Percentiles rank a stretch among this genome's conserved stretches.
Evolutionary conservation across 1,284 basidiomycete species (phyloP).

Genomic region (Pholiota adiposa): DNA sequence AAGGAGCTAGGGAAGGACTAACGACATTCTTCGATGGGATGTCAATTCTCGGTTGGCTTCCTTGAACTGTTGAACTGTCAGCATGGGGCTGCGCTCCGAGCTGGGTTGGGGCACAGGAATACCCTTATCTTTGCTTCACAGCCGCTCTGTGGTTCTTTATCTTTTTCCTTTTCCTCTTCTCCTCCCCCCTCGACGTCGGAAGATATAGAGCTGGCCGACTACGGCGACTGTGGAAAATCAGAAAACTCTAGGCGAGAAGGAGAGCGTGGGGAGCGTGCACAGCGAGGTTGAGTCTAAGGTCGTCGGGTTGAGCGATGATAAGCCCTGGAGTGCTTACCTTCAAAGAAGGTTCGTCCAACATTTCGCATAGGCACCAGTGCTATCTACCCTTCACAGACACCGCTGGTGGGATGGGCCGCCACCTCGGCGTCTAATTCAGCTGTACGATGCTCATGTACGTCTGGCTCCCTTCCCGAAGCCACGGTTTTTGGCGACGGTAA

Average conservation of each 20-base stretch:
- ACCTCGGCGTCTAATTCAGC: conserved; percentile 51
- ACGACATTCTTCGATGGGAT: background rate
- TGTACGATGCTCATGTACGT: conserved; percentile 49
- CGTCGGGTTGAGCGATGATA: conserved; percentile 2
- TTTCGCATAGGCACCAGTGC: background rate
- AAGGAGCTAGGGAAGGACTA: background rate
- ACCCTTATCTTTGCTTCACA: background rate
- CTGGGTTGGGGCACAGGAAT: too few relatives aligned
- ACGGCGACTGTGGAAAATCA: background rate
- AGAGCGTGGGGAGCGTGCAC: background rate
- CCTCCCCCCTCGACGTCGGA: background rate
- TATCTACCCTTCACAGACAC: conserved; percentile 32
- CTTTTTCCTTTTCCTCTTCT: background rate
- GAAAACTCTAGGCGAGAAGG: conserved; percentile 6
- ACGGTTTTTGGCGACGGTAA: conserved; percentile 47
- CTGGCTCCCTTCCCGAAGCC: conserved; percentile 31
- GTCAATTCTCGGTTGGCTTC: background rate
- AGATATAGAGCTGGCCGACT: background rate
- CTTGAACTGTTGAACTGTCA: too few relatives aligned
- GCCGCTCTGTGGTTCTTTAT: too few relatives aligned
- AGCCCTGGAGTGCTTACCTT: conserved; percentile 24
- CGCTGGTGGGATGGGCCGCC: conserved; percentile 54
- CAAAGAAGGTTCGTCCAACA: conserved; percentile 21
- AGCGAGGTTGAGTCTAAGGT: background rate
- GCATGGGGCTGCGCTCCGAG: background rate